These are phyloP conservation scores for Sanghuangporus weigelae DNA, from an alignment of 1,284 basidiomycete species.

Conservation along the genomic window DNA sequence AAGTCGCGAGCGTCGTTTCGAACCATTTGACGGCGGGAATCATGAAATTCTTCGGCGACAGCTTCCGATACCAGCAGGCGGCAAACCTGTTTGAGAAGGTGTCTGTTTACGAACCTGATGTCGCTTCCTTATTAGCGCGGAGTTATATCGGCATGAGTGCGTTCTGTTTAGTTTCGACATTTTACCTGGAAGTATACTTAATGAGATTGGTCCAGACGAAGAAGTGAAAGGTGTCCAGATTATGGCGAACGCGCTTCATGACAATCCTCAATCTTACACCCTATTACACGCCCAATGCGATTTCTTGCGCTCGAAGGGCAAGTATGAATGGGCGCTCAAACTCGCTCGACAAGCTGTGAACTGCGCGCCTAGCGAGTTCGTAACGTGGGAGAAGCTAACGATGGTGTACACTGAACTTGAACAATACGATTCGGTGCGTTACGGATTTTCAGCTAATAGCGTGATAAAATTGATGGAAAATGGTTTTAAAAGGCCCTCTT, in stretches of 20 bases:
- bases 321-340: constrained; percentile 86
- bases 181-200: background rate
- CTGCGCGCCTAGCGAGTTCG: constrained; percentile 95
- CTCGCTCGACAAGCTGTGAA: constrained; percentile 95
- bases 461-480: background rate
- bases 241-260: constrained; percentile 79
- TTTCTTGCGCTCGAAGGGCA: constrained; percentile 83
- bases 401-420: constrained; percentile 90
- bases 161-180: constrained; percentile 29
- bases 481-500: constrained; percentile 65
- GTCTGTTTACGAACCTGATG: constrained; percentile 81
- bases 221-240: constrained; percentile 98
- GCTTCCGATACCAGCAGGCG: constrained; percentile 81
- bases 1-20: constrained; percentile 95
- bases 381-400: constrained; percentile 97
- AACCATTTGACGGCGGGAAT: constrained; percentile 95
- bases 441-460: background rate
- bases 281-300: constrained; percentile 94
- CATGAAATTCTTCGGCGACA: constrained; percentile 96
- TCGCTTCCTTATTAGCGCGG: constrained; percentile 82
- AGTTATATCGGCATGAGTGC: constrained; percentile 97
- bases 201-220: constrained; percentile 58
- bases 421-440: constrained; percentile 72
- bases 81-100: constrained; percentile 96
- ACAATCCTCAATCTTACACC: constrained; percentile 89